Evolutionary conservation across 164 flowering plant genomes (phyloP), one percentile per base, ranked within the genome.

Genomic region (Dillenia turbinata): DNA sequence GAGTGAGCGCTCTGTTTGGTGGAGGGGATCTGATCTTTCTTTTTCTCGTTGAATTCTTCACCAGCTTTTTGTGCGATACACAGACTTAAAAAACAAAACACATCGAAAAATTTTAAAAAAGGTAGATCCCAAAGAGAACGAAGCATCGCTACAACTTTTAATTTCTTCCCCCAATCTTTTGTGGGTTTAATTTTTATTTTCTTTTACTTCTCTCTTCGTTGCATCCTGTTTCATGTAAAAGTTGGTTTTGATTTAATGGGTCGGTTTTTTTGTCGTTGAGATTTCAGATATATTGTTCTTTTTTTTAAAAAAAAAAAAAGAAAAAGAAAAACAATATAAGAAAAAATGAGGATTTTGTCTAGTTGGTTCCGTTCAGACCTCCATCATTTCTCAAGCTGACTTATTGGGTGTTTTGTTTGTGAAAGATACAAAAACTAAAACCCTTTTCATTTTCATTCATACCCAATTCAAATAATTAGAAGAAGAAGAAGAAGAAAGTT

Each of bases 31-130:
- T 55, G 60, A 73, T 67, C 62, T 73, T 73, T 79, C 75, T 69
- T 62, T 78, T 78, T 75, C 77, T 66, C 70, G 76, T 74, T 74
- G 74, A 78, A 74, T 71, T 71, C 69, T 69, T 52, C 40, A 3
- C 48, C 49, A 59, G 63, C 57, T 66, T 66, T 33, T 62, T 69
- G 33, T 53, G 68, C 48, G 66, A 52, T 5, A 33, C 40, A 33
- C 40, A 33, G 40, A 5, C 1, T 33, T 33, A 4, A 33, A 33
- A 33, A 33, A 33, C 40, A 33, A 33, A 33, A 33, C 40, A 33
- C 40, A 33, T 4, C 7, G 19, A 46, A 47, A 45, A 62, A 54
- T 9, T 12, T 33, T 12, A 1, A 50, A 60, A 60, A 60, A 48
- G 54, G 44, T 47, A 52, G 55, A 52, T 52, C 55, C 10, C 55